Evolutionary conservation across 768 basidiomycete genomes (phyloP), one percentile per base, ranked within the genome.

Genomic region (Galerina sulciceps): DNA sequence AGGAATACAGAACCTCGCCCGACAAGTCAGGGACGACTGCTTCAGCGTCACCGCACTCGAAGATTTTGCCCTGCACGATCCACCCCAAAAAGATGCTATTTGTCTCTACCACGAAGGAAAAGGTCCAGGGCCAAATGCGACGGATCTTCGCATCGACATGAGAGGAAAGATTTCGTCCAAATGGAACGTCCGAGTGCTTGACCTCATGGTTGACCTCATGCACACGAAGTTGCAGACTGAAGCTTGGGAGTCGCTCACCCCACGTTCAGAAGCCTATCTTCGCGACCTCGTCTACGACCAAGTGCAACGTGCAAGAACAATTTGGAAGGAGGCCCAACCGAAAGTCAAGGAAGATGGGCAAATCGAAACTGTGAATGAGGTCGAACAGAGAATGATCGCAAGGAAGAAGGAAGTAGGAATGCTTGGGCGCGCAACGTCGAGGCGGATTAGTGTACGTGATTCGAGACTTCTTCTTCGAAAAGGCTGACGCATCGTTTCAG

Each of bases 261-360:
- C 56, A 55, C 47, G 54, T 6, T 55, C 49, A 10, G 38, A 59
- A 2, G 37, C 41, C 11, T 59, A 63, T 52, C 55, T 63, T 10
- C 47, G 44, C 6, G 54, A 59, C 17, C 41, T 63, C 8, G 50
- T 60, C 49, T 13, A 31, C 3, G 49, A 59, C 36, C 53, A 59
- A 36, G 23, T 60, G 10, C 42, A 55, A 8, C 34, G 58, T n/a
- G 45, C 34, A 52, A 55, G 53, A 17, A 35, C 37, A 10, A 44
- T 38, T 41, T 63, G 61, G 61, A 63, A 31, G 42, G 42, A 56
- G 15, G 57, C 42, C 14, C 61, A 53, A 47, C 58, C 48, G 31
- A 50, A 60, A 43, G 43, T 59, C 38, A 53, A 63, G 49, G 58
- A 55, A 10, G 48, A 63, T 36, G 54, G 61, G 6, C 37, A 59